Evolutionary conservation across 1,284 basidiomycete species (phyloP).

Genomic region (Testicularia cyperi): DNA sequence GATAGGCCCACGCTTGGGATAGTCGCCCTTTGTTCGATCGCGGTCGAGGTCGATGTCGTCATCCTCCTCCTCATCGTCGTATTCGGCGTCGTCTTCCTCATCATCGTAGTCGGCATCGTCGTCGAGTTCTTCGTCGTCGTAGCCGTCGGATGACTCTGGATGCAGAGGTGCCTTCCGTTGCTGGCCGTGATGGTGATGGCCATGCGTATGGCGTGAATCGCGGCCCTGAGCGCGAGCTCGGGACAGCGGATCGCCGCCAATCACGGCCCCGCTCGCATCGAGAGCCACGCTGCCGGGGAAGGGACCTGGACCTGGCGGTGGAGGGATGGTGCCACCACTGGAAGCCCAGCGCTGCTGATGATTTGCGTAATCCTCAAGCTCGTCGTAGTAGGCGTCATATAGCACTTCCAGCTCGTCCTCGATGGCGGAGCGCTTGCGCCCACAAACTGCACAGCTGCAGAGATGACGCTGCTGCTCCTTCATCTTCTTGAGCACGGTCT

Average conservation of each 20-base stretch:
- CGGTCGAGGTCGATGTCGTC: slow-evolving; percentile 51
- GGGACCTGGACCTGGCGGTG: slow-evolving; percentile 91
- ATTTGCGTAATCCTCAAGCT: slow-evolving; percentile 96
- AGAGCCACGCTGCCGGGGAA: slow-evolving; percentile 97
- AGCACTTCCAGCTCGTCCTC: slow-evolving; percentile 98
- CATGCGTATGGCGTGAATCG: slow-evolving; percentile 37
- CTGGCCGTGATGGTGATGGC: slow-evolving; percentile 20
- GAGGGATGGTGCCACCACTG: slow-evolving; percentile 79
- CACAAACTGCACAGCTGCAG: slow-evolving; percentile 94
- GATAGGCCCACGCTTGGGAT: slow-evolving; percentile 33
- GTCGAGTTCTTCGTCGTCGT: slow-evolving; percentile 52
- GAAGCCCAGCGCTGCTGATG: slow-evolving; percentile 91
- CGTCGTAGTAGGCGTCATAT: slow-evolving; percentile 99
- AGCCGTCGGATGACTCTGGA: slow-evolving; percentile 39
- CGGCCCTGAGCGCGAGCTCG: slow-evolving; percentile 18
- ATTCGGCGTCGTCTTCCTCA: slow-evolving; percentile 61
- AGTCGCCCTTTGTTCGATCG: slow-evolving; percentile 53
- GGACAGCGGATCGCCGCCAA: slow-evolving; percentile 68
- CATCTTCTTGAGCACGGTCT: slow-evolving; percentile 95
- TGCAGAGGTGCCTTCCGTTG: slow-evolving; percentile 24
- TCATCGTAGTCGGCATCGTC: slow-evolving; percentile 66
- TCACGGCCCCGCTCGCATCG: slow-evolving; percentile 77
- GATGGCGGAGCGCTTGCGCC: slow-evolving; percentile 93
- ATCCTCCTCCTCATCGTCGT: slow-evolving; percentile 55
- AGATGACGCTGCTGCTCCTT: slow-evolving; percentile 97